Base-by-base conservation (phyloP, 2,329 filamentous ascomycete species). In the Neospermospora avenae region DNA sequence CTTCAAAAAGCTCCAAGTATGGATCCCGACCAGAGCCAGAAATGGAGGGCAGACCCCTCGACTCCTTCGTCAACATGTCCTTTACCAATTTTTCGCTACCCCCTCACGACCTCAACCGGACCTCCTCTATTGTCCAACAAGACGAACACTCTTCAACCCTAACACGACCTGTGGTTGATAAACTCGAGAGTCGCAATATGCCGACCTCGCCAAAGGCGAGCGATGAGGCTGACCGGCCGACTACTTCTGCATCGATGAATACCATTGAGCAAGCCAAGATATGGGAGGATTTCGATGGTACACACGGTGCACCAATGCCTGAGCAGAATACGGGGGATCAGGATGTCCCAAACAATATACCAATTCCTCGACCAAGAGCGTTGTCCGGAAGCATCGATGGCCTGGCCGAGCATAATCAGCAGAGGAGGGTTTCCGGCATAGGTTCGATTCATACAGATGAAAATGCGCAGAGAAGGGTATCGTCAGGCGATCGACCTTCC, bases 211-310 rank as follows among this genome's bases (percentile, higher is more conserved):
- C 56, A 31, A 58, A 59, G 16, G 16, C 14, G n/a, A 63, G 41
- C 8, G 56, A 58, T 7, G 63, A 65, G 48, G 58, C 63, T 22
- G 59, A 65, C 22, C 61, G 67, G 35, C 69, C 69, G 10, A 42
- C 62, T 34, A 71, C 68, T 11, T 63, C 68, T 42, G 62, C 67
- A 8, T 71, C 70, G 20, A 65, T 65, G 31, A 67, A 65, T 42
- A 89, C 88, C 2, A 86, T 80, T 59, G 85, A 88, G 34, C 85
- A 89, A 70, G 84, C 85, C 63, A 76, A 81, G 41, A 83, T 89
- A 3, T 95, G 93, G 77, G 82, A 85, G 44, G 89, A 93, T 71
- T 95, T 95, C 70, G 90, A 95, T 71, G 90, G 90, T 39, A 87
- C 88, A 14, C 89, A 93, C 70, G 91, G 86, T 71, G 58, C 68